phyloP scores from a whole-genome alignment of 2,329 filamentous ascomycete genomes.

The Botrytis sinoallii region DNA sequence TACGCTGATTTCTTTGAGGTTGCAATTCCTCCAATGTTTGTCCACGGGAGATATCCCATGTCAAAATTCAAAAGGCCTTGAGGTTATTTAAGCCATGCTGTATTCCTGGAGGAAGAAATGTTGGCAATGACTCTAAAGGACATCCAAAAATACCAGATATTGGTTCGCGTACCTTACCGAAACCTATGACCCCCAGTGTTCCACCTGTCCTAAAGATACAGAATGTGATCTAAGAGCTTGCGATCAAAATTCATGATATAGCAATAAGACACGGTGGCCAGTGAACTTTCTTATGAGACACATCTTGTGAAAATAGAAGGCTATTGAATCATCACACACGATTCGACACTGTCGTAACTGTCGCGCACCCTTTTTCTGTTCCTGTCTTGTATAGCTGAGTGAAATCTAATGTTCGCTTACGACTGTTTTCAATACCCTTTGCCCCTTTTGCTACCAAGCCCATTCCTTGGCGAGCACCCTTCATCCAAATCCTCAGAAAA shows the following conservation, averaged over 20 bases:
- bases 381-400: not conserved
- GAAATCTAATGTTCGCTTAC: not conserved
- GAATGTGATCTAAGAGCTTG: not conserved
- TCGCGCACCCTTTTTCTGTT: not conserved
- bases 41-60: not conserved
- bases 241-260: not conserved
- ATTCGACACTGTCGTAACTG: not conserved
- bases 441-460: not conserved
- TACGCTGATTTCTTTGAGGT: not conserved
- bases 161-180: not conserved
- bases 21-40: not conserved
- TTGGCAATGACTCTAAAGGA: not conserved
- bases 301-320: not conserved
- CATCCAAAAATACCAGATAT: not conserved
- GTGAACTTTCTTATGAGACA: not conserved
- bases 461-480: not conserved
- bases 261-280: not conserved
- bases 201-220: not conserved
- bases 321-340: fast-evolving
- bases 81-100: not conserved
- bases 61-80: not conserved
- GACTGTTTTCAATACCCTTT: not conserved
- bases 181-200: not conserved
- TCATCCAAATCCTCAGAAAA: not conserved
- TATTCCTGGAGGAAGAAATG: too few species aligned